phyloP scores from a whole-genome alignment of 495 filamentous ascomycete species.

The Cercophora newfieldiana region DNA sequence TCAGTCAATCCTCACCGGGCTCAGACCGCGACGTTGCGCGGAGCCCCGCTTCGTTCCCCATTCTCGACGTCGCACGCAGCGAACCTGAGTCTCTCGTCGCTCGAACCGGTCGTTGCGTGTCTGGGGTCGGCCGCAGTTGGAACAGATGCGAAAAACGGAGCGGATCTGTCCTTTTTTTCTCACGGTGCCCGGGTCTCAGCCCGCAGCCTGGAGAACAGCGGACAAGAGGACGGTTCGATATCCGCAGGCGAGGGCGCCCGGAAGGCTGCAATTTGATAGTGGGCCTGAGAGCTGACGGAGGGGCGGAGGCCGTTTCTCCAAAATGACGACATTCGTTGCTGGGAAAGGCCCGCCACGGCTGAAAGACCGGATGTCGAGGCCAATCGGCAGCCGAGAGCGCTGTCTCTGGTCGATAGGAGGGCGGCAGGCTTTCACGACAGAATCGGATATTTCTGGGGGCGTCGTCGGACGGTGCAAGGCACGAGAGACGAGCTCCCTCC shows the following conservation, averaged over 20 bases:
- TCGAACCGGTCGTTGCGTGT: conserved; percentile 16
- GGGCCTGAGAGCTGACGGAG: neutral
- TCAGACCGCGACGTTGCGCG: conserved; percentile 22
- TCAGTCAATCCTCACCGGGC: conserved; percentile 12
- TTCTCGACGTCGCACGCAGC: conserved; percentile 11
- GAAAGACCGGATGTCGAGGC: conserved; percentile 14
- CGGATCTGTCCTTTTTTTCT: too few relatives aligned
- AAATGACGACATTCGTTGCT: conserved; percentile 24
- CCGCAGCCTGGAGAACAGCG: neutral
- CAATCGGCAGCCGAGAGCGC: conserved; percentile 10
- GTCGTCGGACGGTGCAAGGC: conserved; percentile 1
- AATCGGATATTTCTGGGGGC: conserved; percentile 9
- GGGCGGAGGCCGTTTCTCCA: conserved; percentile 1
- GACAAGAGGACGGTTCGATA: neutral
- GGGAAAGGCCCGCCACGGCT: conserved; percentile 14
- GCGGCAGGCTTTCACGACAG: neutral
- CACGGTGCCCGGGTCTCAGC: too few relatives aligned
- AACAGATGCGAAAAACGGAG: too few relatives aligned
- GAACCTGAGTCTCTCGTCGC: conserved; percentile 8
- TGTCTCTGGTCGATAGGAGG: neutral
- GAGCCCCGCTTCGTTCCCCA: conserved; percentile 15
- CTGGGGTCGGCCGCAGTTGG: neutral
- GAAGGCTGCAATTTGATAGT: too few relatives aligned
- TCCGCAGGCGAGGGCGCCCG: neutral
- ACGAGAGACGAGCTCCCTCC: neutral